Conservation (phyloP, 805 yeast species). For the Millerozyma acaciae region DNA sequence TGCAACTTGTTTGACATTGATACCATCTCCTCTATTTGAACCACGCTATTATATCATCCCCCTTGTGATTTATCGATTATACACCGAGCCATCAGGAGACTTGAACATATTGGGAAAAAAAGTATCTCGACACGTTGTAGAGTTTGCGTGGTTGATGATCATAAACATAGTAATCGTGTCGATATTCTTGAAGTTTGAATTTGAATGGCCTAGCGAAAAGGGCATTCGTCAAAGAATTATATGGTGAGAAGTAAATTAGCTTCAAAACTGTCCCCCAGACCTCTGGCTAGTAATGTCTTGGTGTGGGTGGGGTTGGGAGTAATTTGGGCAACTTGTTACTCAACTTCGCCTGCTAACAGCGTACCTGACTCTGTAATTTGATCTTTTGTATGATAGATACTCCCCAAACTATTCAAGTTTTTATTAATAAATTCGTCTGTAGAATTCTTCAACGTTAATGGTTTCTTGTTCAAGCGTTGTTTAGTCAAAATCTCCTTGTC, state of each 20-base stretch:
- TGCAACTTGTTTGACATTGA: conserved; percentile 57
- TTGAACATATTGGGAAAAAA: conserved; percentile 3
- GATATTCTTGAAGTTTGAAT: conserved; percentile 59
- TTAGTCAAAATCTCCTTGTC: too few species aligned
- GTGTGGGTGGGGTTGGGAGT: too few species aligned
- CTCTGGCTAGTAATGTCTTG: too few species aligned
- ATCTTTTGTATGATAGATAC: too few species aligned
- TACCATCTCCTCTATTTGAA: conserved; percentile 91
- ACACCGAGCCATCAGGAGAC: conserved; percentile 16
- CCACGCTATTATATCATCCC: conserved; percentile 91
- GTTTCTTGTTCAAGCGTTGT: too few species aligned
- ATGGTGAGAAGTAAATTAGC: conserved; percentile 49
- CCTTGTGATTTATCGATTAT: conserved; percentile 66
- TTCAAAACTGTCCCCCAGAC: not conserved
- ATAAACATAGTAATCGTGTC: conserved; percentile 51
- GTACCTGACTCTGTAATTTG: too few species aligned
- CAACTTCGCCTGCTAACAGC: too few species aligned
- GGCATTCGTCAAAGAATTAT: conserved; percentile 70
- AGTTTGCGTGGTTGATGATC: conserved; percentile 57
- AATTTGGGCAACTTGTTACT: too few species aligned
- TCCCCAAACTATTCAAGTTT: conserved; percentile 24
- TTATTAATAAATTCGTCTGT: conserved; percentile 30
- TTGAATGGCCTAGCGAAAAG: conserved; percentile 64
- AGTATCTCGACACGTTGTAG: conserved; percentile 41
- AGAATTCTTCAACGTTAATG: conserved; percentile 18